Evolutionary conservation across 305 asterid species (phyloP).

Genomic region (Fraxinus nigra): DNA sequence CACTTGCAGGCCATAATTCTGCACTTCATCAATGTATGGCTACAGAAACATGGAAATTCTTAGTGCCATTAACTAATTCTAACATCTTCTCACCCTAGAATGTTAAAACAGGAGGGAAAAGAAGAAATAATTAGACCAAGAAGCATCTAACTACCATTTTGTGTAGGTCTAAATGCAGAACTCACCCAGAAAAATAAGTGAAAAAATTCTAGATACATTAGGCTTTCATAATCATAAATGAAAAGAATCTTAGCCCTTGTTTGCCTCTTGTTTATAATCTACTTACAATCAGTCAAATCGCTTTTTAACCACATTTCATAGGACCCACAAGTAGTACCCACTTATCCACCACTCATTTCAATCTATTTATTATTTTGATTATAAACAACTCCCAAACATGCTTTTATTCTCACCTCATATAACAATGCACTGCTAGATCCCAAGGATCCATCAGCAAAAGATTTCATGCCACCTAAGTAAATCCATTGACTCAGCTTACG

Average conservation of each 20-base stretch:
- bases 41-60: constrained; percentile 31
- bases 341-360: background rate
- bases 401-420: constrained; percentile 51
- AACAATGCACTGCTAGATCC: constrained; percentile 92
- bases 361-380: background rate
- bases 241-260: background rate
- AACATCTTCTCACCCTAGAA: constrained; percentile 13
- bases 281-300: background rate
- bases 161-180: constrained; percentile 3
- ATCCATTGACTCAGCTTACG: constrained; percentile 80
- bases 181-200: background rate
- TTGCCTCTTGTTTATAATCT: background rate
- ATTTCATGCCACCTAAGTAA: constrained; percentile 87
- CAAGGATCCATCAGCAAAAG: constrained; percentile 94
- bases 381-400: background rate
- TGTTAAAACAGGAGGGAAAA: background rate
- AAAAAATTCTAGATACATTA: constrained; percentile 6
- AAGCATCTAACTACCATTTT: constrained; percentile 8
- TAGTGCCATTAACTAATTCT: constrained; percentile 18
- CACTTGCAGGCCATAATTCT: constrained; percentile 76
- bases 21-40: constrained; percentile 79
- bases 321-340: background rate
- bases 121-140: constrained; percentile 13
- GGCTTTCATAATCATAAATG: constrained; percentile 1
- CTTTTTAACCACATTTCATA: background rate